A percentile compares a stretch with the other conserved stretches of the same genome.
These are phyloP conservation scores for Claviceps lovelessii DNA, from an alignment of 2,329 filamentous ascomycete species.

Conservation along the genomic window DNA sequence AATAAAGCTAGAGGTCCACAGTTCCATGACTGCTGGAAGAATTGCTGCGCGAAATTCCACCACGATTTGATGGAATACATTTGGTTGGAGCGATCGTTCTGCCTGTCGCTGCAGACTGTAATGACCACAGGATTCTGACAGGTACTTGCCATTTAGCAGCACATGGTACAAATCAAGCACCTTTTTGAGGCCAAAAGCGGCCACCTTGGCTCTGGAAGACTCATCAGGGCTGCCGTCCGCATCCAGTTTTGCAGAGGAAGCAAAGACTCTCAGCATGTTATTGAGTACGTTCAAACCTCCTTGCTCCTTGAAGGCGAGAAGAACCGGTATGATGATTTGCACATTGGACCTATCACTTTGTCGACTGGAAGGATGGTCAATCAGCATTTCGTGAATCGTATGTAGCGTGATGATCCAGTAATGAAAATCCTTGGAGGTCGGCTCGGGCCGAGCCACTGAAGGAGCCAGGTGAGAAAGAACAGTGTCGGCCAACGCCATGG, in stretches of 20 bases:
- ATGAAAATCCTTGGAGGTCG: conserved; percentile 51
- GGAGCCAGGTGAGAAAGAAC: conserved; percentile 52
- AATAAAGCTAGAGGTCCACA: conserved; percentile 77
- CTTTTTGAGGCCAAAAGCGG: conserved; percentile 54
- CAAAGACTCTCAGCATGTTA: conserved; percentile 54
- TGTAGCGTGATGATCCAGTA: conserved; percentile 75
- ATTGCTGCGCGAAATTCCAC: conserved; percentile 74
- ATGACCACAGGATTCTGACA: conserved; percentile 59
- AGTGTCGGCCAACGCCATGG: conserved; percentile 54
- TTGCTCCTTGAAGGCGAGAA: conserved; percentile 74
- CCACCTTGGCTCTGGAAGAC: conserved; percentile 31
- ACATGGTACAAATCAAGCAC: conserved; percentile 71
- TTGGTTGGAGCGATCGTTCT: conserved; percentile 27
- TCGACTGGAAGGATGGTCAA: conserved; percentile 45
- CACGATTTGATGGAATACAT: conserved; percentile 56
- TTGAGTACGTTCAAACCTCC: conserved; percentile 64
- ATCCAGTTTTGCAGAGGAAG: conserved; percentile 16
- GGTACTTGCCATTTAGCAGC: conserved; percentile 61
- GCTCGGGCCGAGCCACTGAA: conserved; percentile 27
- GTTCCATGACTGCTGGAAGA: conserved; percentile 56
- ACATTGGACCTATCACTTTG: conserved; percentile 33
- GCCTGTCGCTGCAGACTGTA: conserved; percentile 29
- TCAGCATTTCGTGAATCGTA: conserved; percentile 61
- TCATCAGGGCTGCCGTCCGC: conserved; percentile 31
- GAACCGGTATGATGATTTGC: conserved; percentile 57